These are phyloP conservation scores for Suillus variegatus DNA, from an alignment of 768 basidiomycete genomes.

Conservation along the genomic window DNA sequence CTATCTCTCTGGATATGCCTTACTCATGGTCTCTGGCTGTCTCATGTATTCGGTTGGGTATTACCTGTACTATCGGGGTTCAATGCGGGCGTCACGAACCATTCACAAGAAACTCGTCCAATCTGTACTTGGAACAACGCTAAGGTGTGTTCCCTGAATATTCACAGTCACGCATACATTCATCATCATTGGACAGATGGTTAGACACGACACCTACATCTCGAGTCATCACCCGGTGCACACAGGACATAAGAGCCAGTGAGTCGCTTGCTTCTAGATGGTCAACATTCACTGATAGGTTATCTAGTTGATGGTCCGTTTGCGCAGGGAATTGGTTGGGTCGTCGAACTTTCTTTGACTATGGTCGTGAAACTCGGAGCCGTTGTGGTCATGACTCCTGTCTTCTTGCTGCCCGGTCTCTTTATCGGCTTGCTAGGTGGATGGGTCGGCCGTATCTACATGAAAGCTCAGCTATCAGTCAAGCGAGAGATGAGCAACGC, in stretches of 20 bases:
- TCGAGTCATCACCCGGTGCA: constrained; percentile 67
- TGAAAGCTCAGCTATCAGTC: constrained; percentile 54
- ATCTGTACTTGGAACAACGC: constrained; percentile 58
- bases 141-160: constrained; percentile 51
- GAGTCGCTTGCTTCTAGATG: constrained; percentile 6
- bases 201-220: constrained; percentile 51
- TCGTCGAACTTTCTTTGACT: constrained; percentile 32
- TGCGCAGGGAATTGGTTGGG: constrained; percentile 22
- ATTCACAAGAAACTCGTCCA: constrained; percentile 55
- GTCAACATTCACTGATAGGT: constrained; percentile 2
- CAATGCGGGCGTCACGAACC: constrained; percentile 51
- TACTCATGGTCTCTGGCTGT: constrained; percentile 35
- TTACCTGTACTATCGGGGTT: constrained; percentile 47
- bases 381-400: constrained; percentile 38
- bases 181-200: constrained; percentile 42
- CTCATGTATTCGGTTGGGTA: constrained; percentile 35
- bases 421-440: constrained; percentile 39
- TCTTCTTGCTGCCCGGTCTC: constrained; percentile 41
- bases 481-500: constrained; percentile 58
- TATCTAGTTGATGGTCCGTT: constrained; percentile 37
- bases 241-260: constrained; percentile 55
- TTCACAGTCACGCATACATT: constrained; percentile 22
- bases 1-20: constrained; percentile 48
- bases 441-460: constrained; percentile 51
- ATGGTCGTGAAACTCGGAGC: constrained; percentile 40